Evolutionary conservation across 2,329 filamentous ascomycete species (phyloP), one percentile per base, ranked within the genome.

Genomic region (Sporothrix schenckii): DNA sequence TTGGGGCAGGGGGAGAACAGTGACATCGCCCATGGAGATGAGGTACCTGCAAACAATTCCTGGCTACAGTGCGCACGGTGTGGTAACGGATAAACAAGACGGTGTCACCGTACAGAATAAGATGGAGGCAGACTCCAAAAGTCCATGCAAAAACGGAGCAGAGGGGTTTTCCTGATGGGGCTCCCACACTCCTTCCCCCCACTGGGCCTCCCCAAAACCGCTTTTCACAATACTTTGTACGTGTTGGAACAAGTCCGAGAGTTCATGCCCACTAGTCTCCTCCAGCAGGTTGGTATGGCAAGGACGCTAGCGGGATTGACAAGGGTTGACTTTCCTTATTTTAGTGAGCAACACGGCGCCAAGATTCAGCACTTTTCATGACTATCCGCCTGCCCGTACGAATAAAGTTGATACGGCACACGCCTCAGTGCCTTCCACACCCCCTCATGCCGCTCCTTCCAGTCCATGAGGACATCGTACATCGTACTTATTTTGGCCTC

Each of bases 181-280:
- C 21, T 14, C 30, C 61, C 61, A 50, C 34, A 39, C 11, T 47
- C 34, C 39, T 47, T n/a, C 39, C 58, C 41, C 58, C 56, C n/a
- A 13, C 41, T 44, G 41, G 1, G 10, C 41, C 41, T 24, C 24
- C 27, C 53, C 53, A 27, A 34, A 56, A 34, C 54, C 54, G 58
- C 58, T 24, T 19, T 54, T 41, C 34, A 54, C 50, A 16, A 54
- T 54, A 56, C 54, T 47, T 9, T 14, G 19, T 41, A 16, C 47
- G 4, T 34, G 34, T 30, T 30, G 4, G 0, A 30, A 30, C 27
- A 30, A 53, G 63, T 16, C 24, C 47, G 47, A 50, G 24, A 61
- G 58, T 41, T 47, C 63, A 66, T 39, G 63, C 30, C 65, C 65
- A 30, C 65, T 67, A 67, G 65, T 11, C 65, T 67, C 65, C 65